These are phyloP conservation scores for Termitomyces titanicus DNA, from an alignment of 768 basidiomycete species.

Conservation along the genomic window DNA sequence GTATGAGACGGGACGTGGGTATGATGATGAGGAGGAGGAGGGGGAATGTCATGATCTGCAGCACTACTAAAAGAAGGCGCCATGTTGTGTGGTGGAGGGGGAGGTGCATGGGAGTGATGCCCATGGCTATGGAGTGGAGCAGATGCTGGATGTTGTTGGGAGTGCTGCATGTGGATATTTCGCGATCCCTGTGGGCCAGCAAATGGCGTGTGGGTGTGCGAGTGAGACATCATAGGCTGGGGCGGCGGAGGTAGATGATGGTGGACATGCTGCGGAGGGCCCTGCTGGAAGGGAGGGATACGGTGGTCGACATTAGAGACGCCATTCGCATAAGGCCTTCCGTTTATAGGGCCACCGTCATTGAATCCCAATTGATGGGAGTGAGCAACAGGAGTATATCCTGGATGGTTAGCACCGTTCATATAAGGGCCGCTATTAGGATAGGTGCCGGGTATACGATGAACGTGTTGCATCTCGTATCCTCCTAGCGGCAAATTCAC, in stretches of 20 bases:
- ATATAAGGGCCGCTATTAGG: neutral
- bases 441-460: conserved; percentile 8
- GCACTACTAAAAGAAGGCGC: conserved; percentile 23
- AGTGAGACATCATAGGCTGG: conserved; percentile 5
- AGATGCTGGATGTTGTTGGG: conserved; percentile 12
- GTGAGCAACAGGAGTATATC: neutral
- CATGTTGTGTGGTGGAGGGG: neutral
- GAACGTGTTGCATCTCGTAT: conserved; percentile 15
- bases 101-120: conserved; percentile 7
- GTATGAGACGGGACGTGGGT: conserved; percentile 6
- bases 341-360: neutral
- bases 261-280: conserved; percentile 8
- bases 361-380: conserved; percentile 3
- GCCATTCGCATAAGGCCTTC: conserved; percentile 2
- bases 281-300: conserved; percentile 5
- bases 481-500: conserved; percentile 13
- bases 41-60: conserved; percentile 9
- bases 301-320: conserved; percentile 5
- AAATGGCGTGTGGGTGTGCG: conserved; percentile 8
- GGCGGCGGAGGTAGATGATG: conserved; percentile 10
- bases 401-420: conserved; percentile 1
- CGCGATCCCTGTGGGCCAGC: conserved; percentile 13
- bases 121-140: neutral
- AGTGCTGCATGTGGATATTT: conserved; percentile 16
- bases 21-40: conserved; percentile 10